Conservation (phyloP, 495 filamentous ascomycete genomes). For the Xylaria sp. region DNA sequence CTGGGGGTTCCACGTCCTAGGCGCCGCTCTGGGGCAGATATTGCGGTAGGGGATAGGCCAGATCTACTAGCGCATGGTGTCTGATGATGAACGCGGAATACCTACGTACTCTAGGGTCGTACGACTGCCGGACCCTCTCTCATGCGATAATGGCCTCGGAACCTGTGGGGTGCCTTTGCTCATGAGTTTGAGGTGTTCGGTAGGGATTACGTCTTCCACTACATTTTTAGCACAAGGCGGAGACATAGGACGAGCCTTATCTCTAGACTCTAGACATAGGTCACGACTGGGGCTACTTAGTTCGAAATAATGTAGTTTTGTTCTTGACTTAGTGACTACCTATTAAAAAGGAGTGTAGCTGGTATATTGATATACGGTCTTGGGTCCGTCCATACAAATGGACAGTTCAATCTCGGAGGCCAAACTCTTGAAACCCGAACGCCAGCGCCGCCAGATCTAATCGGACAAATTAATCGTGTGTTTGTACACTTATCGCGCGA, state of each 20-base stretch:
- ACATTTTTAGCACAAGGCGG: neutral
- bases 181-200: too few relatives aligned
- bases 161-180: too few relatives aligned
- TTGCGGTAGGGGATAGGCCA: too few relatives aligned
- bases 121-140: too few relatives aligned
- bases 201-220: too few relatives aligned
- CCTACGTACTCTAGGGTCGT: too few relatives aligned
- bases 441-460: slow-evolving; percentile 8
- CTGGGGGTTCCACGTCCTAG: too few relatives aligned
- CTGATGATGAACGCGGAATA: too few relatives aligned
- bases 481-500: neutral
- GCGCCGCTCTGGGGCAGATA: too few relatives aligned
- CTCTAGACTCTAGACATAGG: neutral
- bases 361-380: neutral
- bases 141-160: too few relatives aligned
- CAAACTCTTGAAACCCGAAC: slow-evolving; percentile 14
- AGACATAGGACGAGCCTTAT: neutral
- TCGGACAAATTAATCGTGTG: neutral
- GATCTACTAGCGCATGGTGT: too few relatives aligned
- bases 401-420: neutral
- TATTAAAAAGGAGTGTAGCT: slow-evolving; percentile 3
- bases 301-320: neutral
- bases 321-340: slow-evolving; percentile 1
- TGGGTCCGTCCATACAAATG: neutral
- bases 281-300: neutral